A percentile compares a stretch with the other conserved stretches of the same genome.
These are phyloP conservation scores for Didymosphaeria variabile DNA, from an alignment of 2,329 filamentous ascomycete genomes.

Conservation along the genomic window DNA sequence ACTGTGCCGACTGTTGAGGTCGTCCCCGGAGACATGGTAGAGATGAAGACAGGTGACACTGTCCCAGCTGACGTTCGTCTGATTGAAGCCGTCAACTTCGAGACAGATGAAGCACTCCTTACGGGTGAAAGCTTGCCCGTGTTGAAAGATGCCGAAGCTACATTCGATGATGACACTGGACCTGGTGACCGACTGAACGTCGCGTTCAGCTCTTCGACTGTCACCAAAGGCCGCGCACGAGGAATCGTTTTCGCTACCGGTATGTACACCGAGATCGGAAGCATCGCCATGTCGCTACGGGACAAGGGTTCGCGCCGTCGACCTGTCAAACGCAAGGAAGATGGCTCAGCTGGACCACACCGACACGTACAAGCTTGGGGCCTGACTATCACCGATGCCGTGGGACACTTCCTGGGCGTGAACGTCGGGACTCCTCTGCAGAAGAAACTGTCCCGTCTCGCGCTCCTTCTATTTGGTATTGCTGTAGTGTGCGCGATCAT, in stretches of 20 bases:
- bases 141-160: conserved; percentile 66
- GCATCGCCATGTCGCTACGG: conserved; percentile 74
- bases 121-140: conserved; percentile 76
- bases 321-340: conserved; percentile 52
- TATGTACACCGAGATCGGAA: conserved; percentile 77
- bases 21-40: conserved; percentile 73
- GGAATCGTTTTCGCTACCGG: conserved; percentile 74
- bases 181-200: conserved; percentile 75
- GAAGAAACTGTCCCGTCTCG: conserved; percentile 47
- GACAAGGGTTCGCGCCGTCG: conserved; percentile 52
- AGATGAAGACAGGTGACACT: conserved; percentile 71
- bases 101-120: conserved; percentile 75
- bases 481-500: conserved; percentile 51
- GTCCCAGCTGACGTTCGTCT: conserved; percentile 73
- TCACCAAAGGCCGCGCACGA: conserved; percentile 74
- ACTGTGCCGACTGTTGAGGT: conserved; percentile 66
- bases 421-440: conserved; percentile 52
- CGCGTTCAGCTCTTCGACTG: conserved; percentile 73
- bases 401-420: conserved; percentile 52
- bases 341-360: conserved; percentile 47
- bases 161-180: conserved; percentile 63
- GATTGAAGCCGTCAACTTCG: conserved; percentile 75
- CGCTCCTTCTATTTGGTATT: conserved; percentile 47
- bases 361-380: conserved; percentile 61
- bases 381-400: conserved; percentile 56